Evolutionary conservation across 768 basidiomycete species (phyloP).

Genomic region (Mycena sanguinolenta): DNA sequence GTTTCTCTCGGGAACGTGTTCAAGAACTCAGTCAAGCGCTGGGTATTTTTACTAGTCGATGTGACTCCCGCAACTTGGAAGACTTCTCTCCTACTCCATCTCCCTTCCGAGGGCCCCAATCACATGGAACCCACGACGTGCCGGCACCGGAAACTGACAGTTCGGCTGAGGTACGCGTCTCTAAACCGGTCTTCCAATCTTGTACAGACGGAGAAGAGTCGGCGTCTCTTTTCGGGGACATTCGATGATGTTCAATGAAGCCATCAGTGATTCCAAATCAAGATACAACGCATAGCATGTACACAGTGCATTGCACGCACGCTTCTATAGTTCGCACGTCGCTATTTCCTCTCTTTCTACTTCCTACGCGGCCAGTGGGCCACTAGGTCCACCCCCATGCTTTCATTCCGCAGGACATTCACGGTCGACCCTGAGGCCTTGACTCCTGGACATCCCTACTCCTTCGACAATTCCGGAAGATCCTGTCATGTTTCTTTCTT

Average conservation of each 20-base stretch:
- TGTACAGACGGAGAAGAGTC: not conserved
- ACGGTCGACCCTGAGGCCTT: conserved; percentile 30
- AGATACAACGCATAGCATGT: conserved; percentile 24
- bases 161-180: not conserved
- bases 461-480: conserved; percentile 31
- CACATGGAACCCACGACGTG: not conserved
- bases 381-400: conserved; percentile 15
- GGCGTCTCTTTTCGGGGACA: not conserved
- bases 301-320: conserved; percentile 12
- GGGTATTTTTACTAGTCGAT: conserved; percentile 7
- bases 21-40: not conserved
- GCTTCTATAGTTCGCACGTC: conserved; percentile 30
- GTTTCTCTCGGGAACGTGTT: not conserved
- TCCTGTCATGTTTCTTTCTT: conserved; percentile 31
- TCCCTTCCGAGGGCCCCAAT: not conserved
- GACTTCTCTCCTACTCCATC: not conserved
- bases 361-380: conserved; percentile 1
- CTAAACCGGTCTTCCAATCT: not conserved
- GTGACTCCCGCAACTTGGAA: not conserved
- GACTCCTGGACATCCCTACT: conserved; percentile 32
- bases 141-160: no score
- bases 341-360: not conserved
- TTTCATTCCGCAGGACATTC: conserved; percentile 35
- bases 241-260: not conserved
- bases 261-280: conserved; percentile 31